A percentile compares a stretch with the other conserved stretches of the same genome.
Evolutionary conservation across 495 filamentous ascomycete species (phyloP).

Genomic region (Aspergillus avenaceus): DNA sequence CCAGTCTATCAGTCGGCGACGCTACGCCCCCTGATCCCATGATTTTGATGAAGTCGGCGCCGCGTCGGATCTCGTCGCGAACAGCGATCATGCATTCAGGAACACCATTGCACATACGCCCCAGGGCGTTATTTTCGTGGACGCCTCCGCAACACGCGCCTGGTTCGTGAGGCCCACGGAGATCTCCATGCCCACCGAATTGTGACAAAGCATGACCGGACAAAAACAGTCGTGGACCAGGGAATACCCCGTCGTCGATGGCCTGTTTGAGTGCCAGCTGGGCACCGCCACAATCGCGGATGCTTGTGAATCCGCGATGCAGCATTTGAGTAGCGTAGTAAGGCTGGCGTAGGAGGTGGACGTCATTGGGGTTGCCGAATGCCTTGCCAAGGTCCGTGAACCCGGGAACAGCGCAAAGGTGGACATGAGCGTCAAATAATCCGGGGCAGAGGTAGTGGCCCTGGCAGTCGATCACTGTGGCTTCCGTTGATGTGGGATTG

Average conservation of each 20-base stretch:
- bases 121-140: conserved; percentile 23
- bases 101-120: conserved; percentile 47
- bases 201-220: conserved; percentile 42
- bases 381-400: no score
- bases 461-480: conserved; percentile 29
- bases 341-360: conserved; percentile 6
- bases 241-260: conserved; percentile 45
- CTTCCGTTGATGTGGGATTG: background rate
- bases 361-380: no score
- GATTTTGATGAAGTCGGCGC: conserved; percentile 56
- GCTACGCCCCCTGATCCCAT: conserved; percentile 54
- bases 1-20: conserved; percentile 44
- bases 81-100: conserved; percentile 45
- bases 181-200: conserved; percentile 54
- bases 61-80: conserved; percentile 47
- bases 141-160: conserved; percentile 43
- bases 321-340: conserved; percentile 45
- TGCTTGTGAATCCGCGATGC: conserved; percentile 48
- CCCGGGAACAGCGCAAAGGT: conserved; percentile 45
- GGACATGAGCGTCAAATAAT: conserved; percentile 58
- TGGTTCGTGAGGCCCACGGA: conserved; percentile 23
- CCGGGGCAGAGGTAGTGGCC: conserved; percentile 51
- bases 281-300: conserved; percentile 51
- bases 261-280: conserved; percentile 46
- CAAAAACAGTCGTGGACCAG: conserved; percentile 46